Percentiles rank a stretch among this genome's conserved stretches.
Evolutionary conservation across 2,329 filamentous ascomycete species (phyloP).

Genomic region (Clonostachys rhizophaga): DNA sequence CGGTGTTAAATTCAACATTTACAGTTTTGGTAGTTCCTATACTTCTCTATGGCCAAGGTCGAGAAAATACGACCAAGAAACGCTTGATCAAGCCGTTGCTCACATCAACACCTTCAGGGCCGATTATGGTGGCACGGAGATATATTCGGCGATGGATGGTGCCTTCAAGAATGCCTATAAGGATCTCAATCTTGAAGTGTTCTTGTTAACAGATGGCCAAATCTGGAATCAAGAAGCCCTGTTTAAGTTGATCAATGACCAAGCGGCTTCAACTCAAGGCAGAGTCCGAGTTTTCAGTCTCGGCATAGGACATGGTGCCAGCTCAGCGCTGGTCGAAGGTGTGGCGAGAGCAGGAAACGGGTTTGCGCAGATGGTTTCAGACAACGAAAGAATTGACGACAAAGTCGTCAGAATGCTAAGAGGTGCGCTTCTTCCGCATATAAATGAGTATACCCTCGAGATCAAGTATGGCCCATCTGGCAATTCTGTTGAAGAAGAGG

Average conservation of each 20-base stretch:
- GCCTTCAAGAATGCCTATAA: conserved; percentile 33
- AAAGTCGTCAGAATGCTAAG: conserved; percentile 73
- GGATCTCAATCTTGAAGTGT: conserved; percentile 46
- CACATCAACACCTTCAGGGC: conserved; percentile 36
- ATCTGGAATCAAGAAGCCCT: conserved; percentile 40
- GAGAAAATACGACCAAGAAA: conserved; percentile 35
- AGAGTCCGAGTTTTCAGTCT: conserved; percentile 48
- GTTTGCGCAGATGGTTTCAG: conserved; percentile 56
- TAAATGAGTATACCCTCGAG: conserved; percentile 59
- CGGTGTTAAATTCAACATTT: conserved; percentile 65
- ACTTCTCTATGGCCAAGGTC: conserved; percentile 44
- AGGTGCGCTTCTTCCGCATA: conserved; percentile 61
- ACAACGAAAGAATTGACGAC: conserved; percentile 61
- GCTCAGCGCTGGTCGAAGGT: conserved; percentile 48
- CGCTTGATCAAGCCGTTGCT: conserved; percentile 31
- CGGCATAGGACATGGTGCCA: conserved; percentile 46
- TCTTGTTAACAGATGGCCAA: conserved; percentile 53
- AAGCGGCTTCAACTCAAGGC: conserved; percentile 29
- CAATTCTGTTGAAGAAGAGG: conserved; percentile 14
- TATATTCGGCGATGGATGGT: conserved; percentile 36
- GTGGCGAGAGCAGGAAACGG: conserved; percentile 49
- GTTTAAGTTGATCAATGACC: conserved; percentile 36
- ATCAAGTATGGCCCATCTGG: conserved; percentile 42
- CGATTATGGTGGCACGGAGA: conserved; percentile 50
- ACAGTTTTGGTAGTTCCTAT: conserved; percentile 52